phyloP scores from a whole-genome alignment of 2,329 filamentous ascomycete species.

The Ilyonectria robusta region DNA sequence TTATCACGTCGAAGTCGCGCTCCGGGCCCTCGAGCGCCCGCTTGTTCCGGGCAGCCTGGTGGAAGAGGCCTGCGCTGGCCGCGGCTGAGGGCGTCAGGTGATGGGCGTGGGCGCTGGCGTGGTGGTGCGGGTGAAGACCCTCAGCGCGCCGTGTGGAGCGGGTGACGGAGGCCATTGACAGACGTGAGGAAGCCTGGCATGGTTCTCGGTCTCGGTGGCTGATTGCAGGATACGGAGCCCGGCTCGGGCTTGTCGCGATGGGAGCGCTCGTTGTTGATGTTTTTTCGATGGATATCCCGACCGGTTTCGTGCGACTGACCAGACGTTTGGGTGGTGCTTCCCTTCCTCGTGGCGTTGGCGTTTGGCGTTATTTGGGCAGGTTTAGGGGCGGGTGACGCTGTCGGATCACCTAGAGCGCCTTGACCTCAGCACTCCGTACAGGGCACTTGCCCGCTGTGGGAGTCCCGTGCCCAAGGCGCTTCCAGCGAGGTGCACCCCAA shows the following conservation, averaged over 20 bases:
- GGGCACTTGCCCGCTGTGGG: conserved; percentile 27
- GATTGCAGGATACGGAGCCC: conserved; percentile 36
- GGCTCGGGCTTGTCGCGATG: conserved; percentile 46
- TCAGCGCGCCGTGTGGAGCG: conserved; percentile 66
- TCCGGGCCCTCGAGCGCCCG: conserved; percentile 62
- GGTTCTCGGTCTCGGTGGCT: conserved; percentile 48
- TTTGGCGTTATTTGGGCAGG: conserved; percentile 28
- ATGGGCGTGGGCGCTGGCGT: conserved; percentile 42
- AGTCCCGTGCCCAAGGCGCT: conserved; percentile 13
- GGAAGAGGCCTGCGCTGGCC: conserved; percentile 50
- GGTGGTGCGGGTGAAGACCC: conserved; percentile 57
- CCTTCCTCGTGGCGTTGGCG: conserved; percentile 35
- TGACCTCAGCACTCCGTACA: conserved; percentile 24
- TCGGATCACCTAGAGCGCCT: conserved; percentile 30
- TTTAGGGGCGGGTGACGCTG: conserved; percentile 25
- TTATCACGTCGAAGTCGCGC: conserved; percentile 60
- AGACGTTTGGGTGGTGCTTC: conserved; percentile 32
- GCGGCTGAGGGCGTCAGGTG: conserved; percentile 48
- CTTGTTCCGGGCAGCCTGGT: conserved; percentile 58
- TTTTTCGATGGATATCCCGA: conserved; percentile 45
- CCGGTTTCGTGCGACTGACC: conserved; percentile 43
- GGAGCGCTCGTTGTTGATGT: conserved; percentile 46
- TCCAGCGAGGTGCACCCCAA: conserved; percentile 7
- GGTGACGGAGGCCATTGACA: conserved; percentile 67
- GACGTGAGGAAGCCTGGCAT: conserved; percentile 54